These are phyloP conservation scores for Cymbopogon flexuosus DNA, from an alignment of 202 grass and related monocot genomes.

Conservation along the genomic window DNA sequence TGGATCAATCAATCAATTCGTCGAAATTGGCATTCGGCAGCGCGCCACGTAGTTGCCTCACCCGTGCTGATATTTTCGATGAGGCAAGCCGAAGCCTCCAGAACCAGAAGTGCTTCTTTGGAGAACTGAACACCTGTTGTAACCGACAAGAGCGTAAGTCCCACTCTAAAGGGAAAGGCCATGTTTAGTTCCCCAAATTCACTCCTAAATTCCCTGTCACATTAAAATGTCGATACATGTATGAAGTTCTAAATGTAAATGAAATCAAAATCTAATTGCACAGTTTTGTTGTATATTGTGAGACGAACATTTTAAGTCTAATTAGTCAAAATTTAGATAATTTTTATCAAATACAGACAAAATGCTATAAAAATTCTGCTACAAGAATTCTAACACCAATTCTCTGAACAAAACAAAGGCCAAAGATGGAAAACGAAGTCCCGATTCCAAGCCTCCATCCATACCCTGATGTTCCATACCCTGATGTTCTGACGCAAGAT, in stretches of 20 bases:
- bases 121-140: neutral
- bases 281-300: too few relatives aligned
- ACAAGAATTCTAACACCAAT: too few relatives aligned
- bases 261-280: too few relatives aligned
- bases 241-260: too few relatives aligned
- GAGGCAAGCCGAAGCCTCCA: neutral
- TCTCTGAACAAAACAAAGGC: too few relatives aligned
- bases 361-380: too few relatives aligned
- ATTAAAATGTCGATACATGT: too few relatives aligned
- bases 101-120: neutral
- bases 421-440: neutral
- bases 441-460: neutral
- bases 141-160: neutral
- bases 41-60: slow-evolving; percentile 20
- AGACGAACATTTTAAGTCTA: too few relatives aligned
- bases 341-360: too few relatives aligned
- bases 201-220: too few relatives aligned
- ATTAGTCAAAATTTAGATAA: too few relatives aligned
- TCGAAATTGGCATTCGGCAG: neutral
- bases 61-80: slow-evolving; percentile 18
- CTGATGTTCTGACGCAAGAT: neutral
- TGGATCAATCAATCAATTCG: neutral
- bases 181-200: too few relatives aligned
- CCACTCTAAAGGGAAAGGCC: neutral
- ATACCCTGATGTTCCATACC: neutral